Base-by-base conservation (phyloP, 306 rosid genomes). In the Sindora glabra region DNA sequence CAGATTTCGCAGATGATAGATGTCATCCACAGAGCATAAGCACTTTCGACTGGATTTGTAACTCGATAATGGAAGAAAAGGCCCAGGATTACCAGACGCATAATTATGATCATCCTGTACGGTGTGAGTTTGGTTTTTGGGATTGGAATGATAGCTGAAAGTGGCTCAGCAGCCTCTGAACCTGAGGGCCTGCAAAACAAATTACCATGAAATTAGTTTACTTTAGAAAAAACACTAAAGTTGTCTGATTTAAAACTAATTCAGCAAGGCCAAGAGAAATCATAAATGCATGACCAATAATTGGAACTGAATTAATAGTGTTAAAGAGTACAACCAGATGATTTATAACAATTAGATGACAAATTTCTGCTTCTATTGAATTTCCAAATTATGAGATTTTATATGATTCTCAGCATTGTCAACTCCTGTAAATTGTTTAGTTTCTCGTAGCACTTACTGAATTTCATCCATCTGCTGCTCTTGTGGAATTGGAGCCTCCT, bases 1-100 rank as follows among this genome's bases (percentile, higher is more conserved):
- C 99, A 92, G 76, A 92, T 92, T 82, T 92, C 99, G 65, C 99
- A 92, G 65, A 86, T 82, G 47, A 92, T 65, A 9, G 99, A 92
- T 63, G 99, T 92, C 78, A 92, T 65, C 99, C 99, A 92, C 53
- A 92, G 81, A 72, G 89, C 99, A 66, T 53, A 89, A 59, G 99
- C 99, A 77, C 94, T 83, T 25, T 89, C 95, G 69, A 92, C 99
- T 5, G 99, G 96, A 69, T 92, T 68, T 18, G 99, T 86, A 8
- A 92, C 82, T 62, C 99, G 77, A 65, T 88, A 92, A 59, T 92
- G 95, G 84, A 92, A 92, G 83, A 92, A 92, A 58, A 92, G 96
- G 3, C 80, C 85, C 45, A 92, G 74, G 64, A 92, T 78, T 79
- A 89, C 59, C 45, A 92, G 72, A 38, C 99, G 78, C 73, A 73